Base-by-base conservation (phyloP, 106 monocot genomes). In the Dioscorea zingiberensis region DNA sequence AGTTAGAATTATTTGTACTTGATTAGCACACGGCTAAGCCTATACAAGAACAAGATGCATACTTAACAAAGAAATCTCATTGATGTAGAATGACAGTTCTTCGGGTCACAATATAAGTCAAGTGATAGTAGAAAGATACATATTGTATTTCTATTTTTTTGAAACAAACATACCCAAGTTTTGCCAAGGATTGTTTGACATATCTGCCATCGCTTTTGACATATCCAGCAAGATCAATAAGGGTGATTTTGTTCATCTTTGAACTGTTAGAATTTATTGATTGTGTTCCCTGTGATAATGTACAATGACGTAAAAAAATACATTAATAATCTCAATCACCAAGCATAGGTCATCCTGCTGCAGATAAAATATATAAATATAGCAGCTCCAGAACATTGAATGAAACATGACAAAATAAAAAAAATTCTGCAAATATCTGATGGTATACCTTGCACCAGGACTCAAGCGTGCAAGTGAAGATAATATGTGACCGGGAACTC, bases 161-260 rank as follows among this genome's bases (percentile, higher is more conserved):
- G 49, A 2, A 38, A 32, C n/a, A 51, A 65, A 38, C 78, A 53
- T 88, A 97, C 95, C 97, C 97, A 44, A 98, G 86, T 65, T 73
- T 84, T 55, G 86, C 83, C 44, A 97, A 71, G 38, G 91, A 91
- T 27, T 80, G 73, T 47, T 88, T 92, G 54, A 91, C 65, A 70
- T 74, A 61, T 73, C 70, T 76, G 22, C 64, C 75, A 81, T 98
- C 97, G 19, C 77, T 79, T 13, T 51, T 75, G 54, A 86, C 92
- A 45, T 30, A 71, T 27, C 97, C 97, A 69, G 97, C 97, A 84
- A 98, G 97, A 78, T 98, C 97, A 66, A 86, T 74, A 74, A 98
- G 71, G 71, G 47, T 92, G 55, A 98, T 80, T 86, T 74, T 86
- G 80, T 92, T 92, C 45, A 62, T 82, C 73, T 68, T 86, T 79